Evolutionary conservation across 2,329 filamentous ascomycete species (phyloP).

Genomic region (Aureobasidium zeae): DNA sequence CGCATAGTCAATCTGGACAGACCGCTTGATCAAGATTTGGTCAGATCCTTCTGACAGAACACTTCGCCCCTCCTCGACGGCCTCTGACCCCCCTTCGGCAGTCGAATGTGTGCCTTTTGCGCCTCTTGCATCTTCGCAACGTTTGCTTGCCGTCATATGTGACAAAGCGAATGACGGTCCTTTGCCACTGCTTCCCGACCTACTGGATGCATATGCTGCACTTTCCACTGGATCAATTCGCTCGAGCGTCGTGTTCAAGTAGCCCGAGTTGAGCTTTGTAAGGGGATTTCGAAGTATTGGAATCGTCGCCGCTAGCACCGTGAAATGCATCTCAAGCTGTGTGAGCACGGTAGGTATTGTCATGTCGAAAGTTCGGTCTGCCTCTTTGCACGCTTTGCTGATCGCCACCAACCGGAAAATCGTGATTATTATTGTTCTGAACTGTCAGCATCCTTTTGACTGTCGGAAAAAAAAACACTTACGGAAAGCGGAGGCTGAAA

Average conservation of each 20-base stretch:
- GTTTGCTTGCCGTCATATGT: not conserved
- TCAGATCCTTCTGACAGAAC: conserved; percentile 6
- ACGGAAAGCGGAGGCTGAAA: conserved; percentile 6
- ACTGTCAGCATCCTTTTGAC: not conserved
- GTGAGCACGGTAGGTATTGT: conserved; percentile 1
- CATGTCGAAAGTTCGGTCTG: conserved; percentile 1
- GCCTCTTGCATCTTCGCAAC: not conserved
- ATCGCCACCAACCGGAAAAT: conserved; percentile 1
- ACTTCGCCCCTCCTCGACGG: not conserved
- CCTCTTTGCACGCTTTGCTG: not conserved
- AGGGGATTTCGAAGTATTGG: conserved; percentile 5
- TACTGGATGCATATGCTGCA: not conserved
- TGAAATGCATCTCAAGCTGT: conserved; percentile 10
- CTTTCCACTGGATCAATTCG: conserved; percentile 2
- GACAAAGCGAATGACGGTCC: not conserved
- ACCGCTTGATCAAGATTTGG: conserved; percentile 8
- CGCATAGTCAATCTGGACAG: conserved; percentile 11
- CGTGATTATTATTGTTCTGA: conserved; percentile 4
- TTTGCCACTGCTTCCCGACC: conserved; percentile 7
- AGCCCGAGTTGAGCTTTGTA: conserved; percentile 7
- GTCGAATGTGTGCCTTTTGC: not conserved
- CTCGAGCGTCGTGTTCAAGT: conserved; percentile 8
- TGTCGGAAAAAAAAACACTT: not conserved
- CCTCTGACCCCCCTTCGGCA: conserved; percentile 1
- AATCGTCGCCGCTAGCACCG: conserved; percentile 3